phyloP scores from a whole-genome alignment of 2,329 filamentous ascomycete genomes.

The Fusarium graminum region DNA sequence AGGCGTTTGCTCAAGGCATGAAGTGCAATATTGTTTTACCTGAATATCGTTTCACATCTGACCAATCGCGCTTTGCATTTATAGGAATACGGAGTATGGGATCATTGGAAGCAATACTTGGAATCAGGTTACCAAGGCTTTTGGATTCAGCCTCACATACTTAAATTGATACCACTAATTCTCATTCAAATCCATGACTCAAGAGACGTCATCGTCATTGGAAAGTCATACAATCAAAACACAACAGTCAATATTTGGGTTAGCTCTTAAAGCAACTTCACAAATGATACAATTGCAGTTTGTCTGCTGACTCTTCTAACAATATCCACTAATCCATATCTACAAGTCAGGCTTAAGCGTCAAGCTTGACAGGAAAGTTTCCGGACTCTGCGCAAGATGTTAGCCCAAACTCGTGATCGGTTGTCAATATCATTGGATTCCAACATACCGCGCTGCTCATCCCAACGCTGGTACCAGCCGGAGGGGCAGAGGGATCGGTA shows the following conservation, averaged over 20 bases:
- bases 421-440: not conserved
- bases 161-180: constrained; percentile 42
- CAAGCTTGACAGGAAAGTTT: constrained; percentile 76
- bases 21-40: not conserved
- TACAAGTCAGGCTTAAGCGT: constrained; percentile 62
- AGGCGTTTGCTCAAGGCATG: not conserved
- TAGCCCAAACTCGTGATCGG: constrained; percentile 45
- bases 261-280: constrained; percentile 49
- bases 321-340: constrained; percentile 45
- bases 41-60: constrained; percentile 4
- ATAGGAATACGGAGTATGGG: constrained; percentile 46
- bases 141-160: constrained; percentile 23
- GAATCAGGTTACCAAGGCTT: constrained; percentile 38
- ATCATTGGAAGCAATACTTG: constrained; percentile 29
- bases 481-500: constrained; percentile 98
- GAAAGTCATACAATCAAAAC: constrained; percentile 27
- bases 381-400: constrained; percentile 67
- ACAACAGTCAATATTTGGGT: constrained; percentile 44
- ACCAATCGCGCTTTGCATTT: constrained; percentile 42
- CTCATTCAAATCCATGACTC: constrained; percentile 25
- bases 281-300: constrained; percentile 57
- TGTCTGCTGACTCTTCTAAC: constrained; percentile 52
- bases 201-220: constrained; percentile 30
- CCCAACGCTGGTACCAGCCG: constrained; percentile 94
- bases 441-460: constrained; percentile 90